Conservation (phyloP, 371 early-diverging fungal species). For the Mucor velutinosus region DNA sequence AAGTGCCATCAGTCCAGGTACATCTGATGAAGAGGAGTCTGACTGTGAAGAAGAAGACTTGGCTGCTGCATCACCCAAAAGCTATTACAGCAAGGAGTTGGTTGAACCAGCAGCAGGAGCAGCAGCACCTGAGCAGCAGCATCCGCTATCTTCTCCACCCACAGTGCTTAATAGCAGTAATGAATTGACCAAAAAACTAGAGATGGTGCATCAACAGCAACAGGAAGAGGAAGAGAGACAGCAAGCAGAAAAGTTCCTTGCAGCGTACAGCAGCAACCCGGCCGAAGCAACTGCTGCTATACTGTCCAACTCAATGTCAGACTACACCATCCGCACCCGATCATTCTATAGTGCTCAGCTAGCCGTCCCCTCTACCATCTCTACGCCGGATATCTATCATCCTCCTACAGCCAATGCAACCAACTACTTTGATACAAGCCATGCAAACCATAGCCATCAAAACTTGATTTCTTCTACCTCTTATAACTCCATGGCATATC, state of each 20-base stretch:
- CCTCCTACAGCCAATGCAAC: neutral
- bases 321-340: neutral
- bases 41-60: slow-evolving; percentile 13
- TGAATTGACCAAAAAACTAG: slow-evolving; percentile 17
- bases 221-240: slow-evolving; percentile 38
- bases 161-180: slow-evolving; percentile 2
- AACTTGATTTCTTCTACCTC: slow-evolving; percentile 1
- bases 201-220: slow-evolving; percentile 27
- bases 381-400: slow-evolving; percentile 18
- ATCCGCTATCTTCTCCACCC: neutral
- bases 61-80: neutral
- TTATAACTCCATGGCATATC: slow-evolving; percentile 8
- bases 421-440: neutral
- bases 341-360: slow-evolving; percentile 27
- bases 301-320: neutral
- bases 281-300: neutral
- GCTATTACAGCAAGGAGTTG: neutral
- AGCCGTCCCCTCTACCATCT: slow-evolving; percentile 13
- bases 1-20: slow-evolving; percentile 41
- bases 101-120: neutral
- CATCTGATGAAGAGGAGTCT: slow-evolving; percentile 20
- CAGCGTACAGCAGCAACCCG: neutral
- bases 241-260: slow-evolving; percentile 33
- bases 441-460: neutral
- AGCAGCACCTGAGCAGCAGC: neutral